Percentiles rank a stretch among this genome's conserved stretches.
phyloP scores from a whole-genome alignment of 1,284 basidiomycete genomes.

The Stereum hirsutum region DNA sequence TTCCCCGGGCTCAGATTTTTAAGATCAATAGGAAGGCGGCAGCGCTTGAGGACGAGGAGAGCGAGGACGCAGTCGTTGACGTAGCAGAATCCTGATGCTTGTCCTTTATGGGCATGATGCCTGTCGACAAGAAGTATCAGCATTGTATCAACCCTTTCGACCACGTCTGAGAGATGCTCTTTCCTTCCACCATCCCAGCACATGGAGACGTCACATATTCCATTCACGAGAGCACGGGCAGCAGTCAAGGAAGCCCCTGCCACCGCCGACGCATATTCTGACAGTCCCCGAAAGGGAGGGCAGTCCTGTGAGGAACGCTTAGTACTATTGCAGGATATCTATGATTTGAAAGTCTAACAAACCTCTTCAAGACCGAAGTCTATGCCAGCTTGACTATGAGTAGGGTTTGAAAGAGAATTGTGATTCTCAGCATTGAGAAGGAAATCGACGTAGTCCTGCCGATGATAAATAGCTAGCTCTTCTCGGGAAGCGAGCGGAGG shows the following conservation, averaged over 20 bases:
- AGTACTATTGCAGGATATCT: too few species aligned
- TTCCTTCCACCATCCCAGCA: slow-evolving; percentile 82
- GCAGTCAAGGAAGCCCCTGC: slow-evolving; percentile 76
- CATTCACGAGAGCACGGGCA: slow-evolving; percentile 47
- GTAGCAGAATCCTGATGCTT: slow-evolving; percentile 89
- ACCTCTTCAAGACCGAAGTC: slow-evolving; percentile 68
- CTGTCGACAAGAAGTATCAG: slow-evolving; percentile 22
- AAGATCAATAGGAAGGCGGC: slow-evolving; percentile 8
- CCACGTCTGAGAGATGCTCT: slow-evolving; percentile 11
- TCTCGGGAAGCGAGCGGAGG: slow-evolving; percentile 42
- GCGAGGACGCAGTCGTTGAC: slow-evolving; percentile 85
- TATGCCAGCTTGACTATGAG: slow-evolving; percentile 5
- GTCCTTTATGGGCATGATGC: slow-evolving; percentile 69
- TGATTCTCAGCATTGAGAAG: slow-evolving; percentile 28
- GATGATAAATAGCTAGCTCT: slow-evolving; percentile 50
- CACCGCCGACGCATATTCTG: slow-evolving; percentile 60
- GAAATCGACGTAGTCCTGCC: slow-evolving; percentile 45
- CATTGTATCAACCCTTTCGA: not conserved
- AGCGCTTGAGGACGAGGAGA: slow-evolving; percentile 51
- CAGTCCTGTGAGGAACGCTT: slow-evolving; percentile 69
- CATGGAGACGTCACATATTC: slow-evolving; percentile 55
- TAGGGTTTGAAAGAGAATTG: not conserved
- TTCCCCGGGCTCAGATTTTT: slow-evolving; percentile 2
- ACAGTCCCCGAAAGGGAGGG: slow-evolving; percentile 64
- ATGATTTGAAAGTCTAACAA: slow-evolving; percentile 9